A percentile compares a stretch with the other conserved stretches of the same genome.
Evolutionary conservation across 257 asterid species (phyloP).

Genomic region (Plantago major): DNA sequence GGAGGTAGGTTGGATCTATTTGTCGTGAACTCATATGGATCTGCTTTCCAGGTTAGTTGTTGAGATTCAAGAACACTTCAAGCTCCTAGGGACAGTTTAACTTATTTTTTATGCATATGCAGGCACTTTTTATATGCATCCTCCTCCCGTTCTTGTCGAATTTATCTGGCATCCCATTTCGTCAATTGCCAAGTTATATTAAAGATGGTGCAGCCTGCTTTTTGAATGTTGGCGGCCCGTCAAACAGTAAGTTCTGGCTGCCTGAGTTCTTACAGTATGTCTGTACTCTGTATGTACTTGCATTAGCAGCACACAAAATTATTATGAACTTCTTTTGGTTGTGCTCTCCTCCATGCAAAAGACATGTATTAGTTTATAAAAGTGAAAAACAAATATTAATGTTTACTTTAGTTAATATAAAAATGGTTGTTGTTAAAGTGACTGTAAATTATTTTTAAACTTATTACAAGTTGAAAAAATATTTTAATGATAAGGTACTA

Average conservation of each 20-base stretch:
- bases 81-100: neutral
- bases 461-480: too few relatives aligned
- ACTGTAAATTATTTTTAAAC: too few relatives aligned
- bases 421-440: too few relatives aligned
- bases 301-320: neutral
- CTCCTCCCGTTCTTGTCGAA: conserved; percentile 92
- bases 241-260: conserved; percentile 47
- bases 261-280: neutral
- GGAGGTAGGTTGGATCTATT: conserved; percentile 77
- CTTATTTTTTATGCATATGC: conserved; percentile 23
- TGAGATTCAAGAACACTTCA: conserved; percentile 16
- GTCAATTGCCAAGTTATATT: conserved; percentile 68
- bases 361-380: too few relatives aligned
- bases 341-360: too few relatives aligned
- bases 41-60: conserved; percentile 77
- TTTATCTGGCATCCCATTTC: conserved; percentile 89
- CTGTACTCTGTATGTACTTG: conserved; percentile 2
- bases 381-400: too few relatives aligned
- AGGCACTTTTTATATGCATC: conserved; percentile 86
- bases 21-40: conserved; percentile 88
- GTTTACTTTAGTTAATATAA: too few relatives aligned
- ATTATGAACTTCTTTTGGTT: neutral
- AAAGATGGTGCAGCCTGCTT: conserved; percentile 98
- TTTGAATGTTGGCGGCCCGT: conserved; percentile 70
- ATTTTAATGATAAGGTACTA: too few relatives aligned